These are phyloP conservation scores for Yarrowia keelungensis DNA, from an alignment of 805 yeast species.

Conservation along the genomic window DNA sequence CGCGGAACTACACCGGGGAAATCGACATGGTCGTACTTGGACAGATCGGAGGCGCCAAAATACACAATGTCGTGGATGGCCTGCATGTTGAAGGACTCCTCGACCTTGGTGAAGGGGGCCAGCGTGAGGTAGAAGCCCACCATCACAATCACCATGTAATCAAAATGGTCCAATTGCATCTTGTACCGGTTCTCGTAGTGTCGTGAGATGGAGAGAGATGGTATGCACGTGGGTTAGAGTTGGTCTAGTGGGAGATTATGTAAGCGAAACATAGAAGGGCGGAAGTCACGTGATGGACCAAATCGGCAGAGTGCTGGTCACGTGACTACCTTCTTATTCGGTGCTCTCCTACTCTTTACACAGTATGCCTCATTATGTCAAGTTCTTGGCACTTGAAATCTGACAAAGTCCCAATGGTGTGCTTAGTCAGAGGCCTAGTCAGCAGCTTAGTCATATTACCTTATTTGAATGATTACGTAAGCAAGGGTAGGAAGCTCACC, in stretches of 20 bases:
- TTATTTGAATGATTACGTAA: no score
- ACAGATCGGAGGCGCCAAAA: slow-evolving; percentile 4
- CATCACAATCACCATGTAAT: slow-evolving; percentile 54
- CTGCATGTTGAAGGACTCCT: slow-evolving; percentile 90
- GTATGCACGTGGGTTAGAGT: neutral
- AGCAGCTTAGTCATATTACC: no score
- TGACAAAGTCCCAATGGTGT: no score
- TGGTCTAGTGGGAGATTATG: neutral
- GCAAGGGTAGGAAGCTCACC: no score
- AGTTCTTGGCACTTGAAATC: no score
- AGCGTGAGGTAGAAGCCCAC: slow-evolving; percentile 59
- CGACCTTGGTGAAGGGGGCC: slow-evolving; percentile 90
- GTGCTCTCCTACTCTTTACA: no score
- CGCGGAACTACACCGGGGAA: slow-evolving; percentile 94
- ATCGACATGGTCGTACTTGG: slow-evolving; percentile 70
- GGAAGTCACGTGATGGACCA: no score
- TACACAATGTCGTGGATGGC: slow-evolving; percentile 76
- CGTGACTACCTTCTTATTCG: no score
- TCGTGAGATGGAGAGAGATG: neutral
- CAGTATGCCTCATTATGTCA: no score
- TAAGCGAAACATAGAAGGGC: no score
- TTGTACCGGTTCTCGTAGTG: neutral
- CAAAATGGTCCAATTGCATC: slow-evolving; percentile 47
- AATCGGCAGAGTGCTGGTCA: no score
- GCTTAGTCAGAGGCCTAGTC: no score